Evolutionary conservation across 2,329 filamentous ascomycete genomes (phyloP), one percentile per base, ranked within the genome.

Genomic region (Verruconis gallopava): DNA sequence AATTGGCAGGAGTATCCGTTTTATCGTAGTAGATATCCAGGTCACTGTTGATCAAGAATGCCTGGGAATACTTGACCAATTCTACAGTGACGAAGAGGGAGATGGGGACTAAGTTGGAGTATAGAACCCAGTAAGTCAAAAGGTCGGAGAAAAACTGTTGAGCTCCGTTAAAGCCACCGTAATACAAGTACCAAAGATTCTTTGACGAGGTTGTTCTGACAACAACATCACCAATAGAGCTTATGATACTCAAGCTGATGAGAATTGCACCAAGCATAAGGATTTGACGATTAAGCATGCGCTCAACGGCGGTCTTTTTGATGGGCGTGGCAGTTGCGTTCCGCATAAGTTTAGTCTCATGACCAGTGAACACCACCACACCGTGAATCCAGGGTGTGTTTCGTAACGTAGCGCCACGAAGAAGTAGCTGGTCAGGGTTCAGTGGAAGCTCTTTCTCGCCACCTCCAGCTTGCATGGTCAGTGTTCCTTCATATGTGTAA

Each of bases 301-400:
- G 77, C 63, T 98, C 91, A 4, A 98, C 89, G 51, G 88, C 89
- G 25, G 91, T 98, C 44, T 89, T 82, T 68, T 98, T 98, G 66
- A 98, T 98, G 4, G 91, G 93, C 1, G 91, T 82, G 3, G 89
- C 89, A 3, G 89, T 98, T 14, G 91, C 93, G 58, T 98, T 98
- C 51, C 91, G 80, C 91, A 98, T 96, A 48, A 98, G 73, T 64
- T 98, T 98, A 4, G 91, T 96, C 65, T 98, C 91, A 62, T 98
- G 91, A 40, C 91, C 91, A 2, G 85, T 94, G 55, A 96, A 98
- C 13, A 98, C 89, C 42, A 98, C 91, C 14, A 93, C 75, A 30
- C 89, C 91, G 58, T 98, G 85, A 38, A 96, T 78, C 89, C 91
- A 98, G 21, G 88, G 89, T 1, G 91, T 98, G 55, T 98, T 98